These are phyloP conservation scores for Samsoniella hepiali DNA, from an alignment of 2,329 filamentous ascomycete species.

Conservation along the genomic window DNA sequence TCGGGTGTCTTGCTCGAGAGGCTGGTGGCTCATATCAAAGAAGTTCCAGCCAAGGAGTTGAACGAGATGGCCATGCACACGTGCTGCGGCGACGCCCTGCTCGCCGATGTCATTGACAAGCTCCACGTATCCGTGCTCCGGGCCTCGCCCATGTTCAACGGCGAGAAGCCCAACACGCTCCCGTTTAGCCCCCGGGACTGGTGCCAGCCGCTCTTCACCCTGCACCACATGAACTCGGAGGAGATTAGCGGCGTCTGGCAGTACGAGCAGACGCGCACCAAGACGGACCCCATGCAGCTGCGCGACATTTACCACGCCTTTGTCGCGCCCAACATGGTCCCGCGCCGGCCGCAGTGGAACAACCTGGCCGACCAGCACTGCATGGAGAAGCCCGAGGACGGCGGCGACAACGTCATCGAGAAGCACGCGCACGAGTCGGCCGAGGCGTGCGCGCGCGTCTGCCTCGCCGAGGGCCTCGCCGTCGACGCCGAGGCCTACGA, in stretches of 20 bases:
- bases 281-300: slow-evolving; percentile 41
- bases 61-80: slow-evolving; percentile 42
- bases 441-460: slow-evolving; percentile 49
- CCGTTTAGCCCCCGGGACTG: slow-evolving; percentile 48
- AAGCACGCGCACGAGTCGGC: slow-evolving; percentile 43
- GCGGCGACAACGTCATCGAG: slow-evolving; percentile 37
- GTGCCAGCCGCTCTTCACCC: slow-evolving; percentile 56
- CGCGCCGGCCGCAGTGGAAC: slow-evolving; percentile 48
- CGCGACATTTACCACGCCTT: slow-evolving; percentile 49
- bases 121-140: slow-evolving; percentile 42
- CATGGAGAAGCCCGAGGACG: slow-evolving; percentile 39
- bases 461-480: slow-evolving; percentile 39
- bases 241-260: slow-evolving; percentile 52
- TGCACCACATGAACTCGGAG: slow-evolving; percentile 53
- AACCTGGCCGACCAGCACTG: slow-evolving; percentile 49
- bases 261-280: slow-evolving; percentile 48
- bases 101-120: slow-evolving; percentile 47
- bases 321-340: slow-evolving; percentile 42
- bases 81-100: slow-evolving; percentile 52
- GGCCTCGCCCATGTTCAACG: slow-evolving; percentile 53
- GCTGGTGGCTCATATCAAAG: slow-evolving; percentile 40
- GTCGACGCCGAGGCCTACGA: slow-evolving; percentile 35
- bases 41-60: slow-evolving; percentile 43
- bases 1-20: slow-evolving; percentile 50
- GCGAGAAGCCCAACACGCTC: slow-evolving; percentile 51